Base-by-base conservation (phyloP, 2,329 filamentous ascomycete species). In the Pseudocercospora fuligena region DNA sequence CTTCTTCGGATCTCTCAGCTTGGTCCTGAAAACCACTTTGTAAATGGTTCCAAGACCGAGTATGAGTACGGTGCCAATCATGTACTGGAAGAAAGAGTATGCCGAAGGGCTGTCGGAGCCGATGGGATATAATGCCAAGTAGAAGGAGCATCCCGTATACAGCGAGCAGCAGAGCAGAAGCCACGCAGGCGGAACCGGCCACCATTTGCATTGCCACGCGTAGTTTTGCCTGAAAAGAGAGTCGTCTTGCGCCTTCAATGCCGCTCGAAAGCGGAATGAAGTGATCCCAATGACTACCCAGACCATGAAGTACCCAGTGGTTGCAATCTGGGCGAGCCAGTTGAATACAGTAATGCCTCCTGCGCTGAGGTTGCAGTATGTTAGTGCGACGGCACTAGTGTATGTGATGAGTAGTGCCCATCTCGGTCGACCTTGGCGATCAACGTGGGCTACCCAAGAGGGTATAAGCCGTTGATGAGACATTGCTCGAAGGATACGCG, bases 191-290 rank as follows among this genome's bases (percentile, higher is more conserved):
- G 64, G 46, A 25, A 61, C 21, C 9, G 63, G 61, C 81, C 90
- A 1, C 87, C 89, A 25, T 88, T 89, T 4, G 75, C 80, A 9
- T 88, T 80, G 63, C 89, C 89, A 62, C 84, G 82, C 78, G 80
- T 88, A 91, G 1, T 87, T 85, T 5, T 91, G 84, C 70, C 88
- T 86, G 16, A 89, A 86, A 1, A 88, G 74, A 0, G 81, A 82
- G 69, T 89, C 89, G 40, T 90, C 90, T 67, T 88, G 86, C 6
- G 81, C 74, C 43, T 82, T 83, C 92, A 92, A 94, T n/a, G 89
- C 92, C 25, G 61, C 68, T 54, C 93, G 92, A 85, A 97, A 97
- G 65, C 93, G 92, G 75, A 97, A 95, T 79, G 97, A 93, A 27
- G 90, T 87, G 16, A 95, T 81, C 78, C 92, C 95, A 77, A 97